These are phyloP conservation scores for Coniella vitis DNA, from an alignment of 2,329 filamentous ascomycete species.

Conservation along the genomic window DNA sequence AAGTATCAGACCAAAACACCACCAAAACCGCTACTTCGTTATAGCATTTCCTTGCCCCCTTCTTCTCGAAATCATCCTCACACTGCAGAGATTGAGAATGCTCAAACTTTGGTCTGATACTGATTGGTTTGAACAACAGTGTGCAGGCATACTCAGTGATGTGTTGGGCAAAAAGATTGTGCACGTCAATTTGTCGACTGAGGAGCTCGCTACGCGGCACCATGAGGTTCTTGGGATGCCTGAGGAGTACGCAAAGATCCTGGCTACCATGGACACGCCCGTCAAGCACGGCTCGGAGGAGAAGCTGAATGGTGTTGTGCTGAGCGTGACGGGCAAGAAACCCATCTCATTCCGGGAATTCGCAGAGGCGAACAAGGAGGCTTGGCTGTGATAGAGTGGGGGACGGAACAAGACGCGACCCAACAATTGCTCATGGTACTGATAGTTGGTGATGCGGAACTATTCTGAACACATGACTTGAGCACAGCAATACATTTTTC, in stretches of 20 bases:
- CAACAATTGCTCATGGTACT: too few relatives aligned
- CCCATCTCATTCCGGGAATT: slow-evolving; percentile 27
- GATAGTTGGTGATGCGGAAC: too few relatives aligned
- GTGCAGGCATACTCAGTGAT: slow-evolving; percentile 27
- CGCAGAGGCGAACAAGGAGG: slow-evolving; percentile 19
- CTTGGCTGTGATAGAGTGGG: slow-evolving; percentile 17
- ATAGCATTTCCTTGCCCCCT: too few relatives aligned
- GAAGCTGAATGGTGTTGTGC: slow-evolving; percentile 27
- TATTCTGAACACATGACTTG: too few relatives aligned
- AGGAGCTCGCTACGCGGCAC: slow-evolving; percentile 22
- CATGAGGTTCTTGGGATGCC: slow-evolving; percentile 23
- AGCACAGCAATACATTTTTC: not conserved
- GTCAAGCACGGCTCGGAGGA: slow-evolving; percentile 31
- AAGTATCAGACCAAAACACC: slow-evolving; percentile 6
- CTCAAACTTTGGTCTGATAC: too few relatives aligned
- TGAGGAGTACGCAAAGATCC: slow-evolving; percentile 25
- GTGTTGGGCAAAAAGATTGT: slow-evolving; percentile 27
- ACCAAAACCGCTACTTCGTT: too few relatives aligned
- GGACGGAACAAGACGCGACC: not conserved
- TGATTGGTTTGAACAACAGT: slow-evolving; percentile 18
- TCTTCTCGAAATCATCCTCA: too few relatives aligned
- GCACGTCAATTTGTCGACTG: slow-evolving; percentile 27
- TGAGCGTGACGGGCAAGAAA: slow-evolving; percentile 26
- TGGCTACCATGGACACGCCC: slow-evolving; percentile 27
- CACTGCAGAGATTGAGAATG: too few relatives aligned